A percentile compares a stretch with the other conserved stretches of the same genome.
phyloP scores from a whole-genome alignment of 148 eudicot species.

The Nepenthes gracilis region DNA sequence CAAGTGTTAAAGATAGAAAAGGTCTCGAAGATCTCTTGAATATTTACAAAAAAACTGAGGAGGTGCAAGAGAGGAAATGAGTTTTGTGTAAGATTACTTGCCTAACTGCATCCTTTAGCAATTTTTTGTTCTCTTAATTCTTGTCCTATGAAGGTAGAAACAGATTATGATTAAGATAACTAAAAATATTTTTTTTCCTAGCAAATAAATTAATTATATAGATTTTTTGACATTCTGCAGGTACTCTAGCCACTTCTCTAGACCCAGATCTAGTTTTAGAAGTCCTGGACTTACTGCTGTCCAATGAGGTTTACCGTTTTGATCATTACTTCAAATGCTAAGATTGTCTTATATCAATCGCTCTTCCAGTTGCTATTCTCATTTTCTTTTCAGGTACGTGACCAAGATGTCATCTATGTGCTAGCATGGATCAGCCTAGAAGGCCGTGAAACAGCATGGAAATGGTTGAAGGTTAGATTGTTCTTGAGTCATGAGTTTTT shows the following conservation, averaged over 20 bases:
- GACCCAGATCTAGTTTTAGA: not conserved
- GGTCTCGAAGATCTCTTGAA: constrained; percentile 20
- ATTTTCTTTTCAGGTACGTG: not conserved
- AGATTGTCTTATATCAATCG: not conserved
- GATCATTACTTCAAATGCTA: not conserved
- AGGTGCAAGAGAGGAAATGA: constrained; percentile 19
- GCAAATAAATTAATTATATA: not conserved
- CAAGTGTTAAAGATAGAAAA: constrained; percentile 10
- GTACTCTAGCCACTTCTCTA: not conserved
- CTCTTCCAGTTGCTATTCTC: not conserved
- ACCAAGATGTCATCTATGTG: constrained; percentile 5
- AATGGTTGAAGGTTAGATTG: constrained; percentile 5
- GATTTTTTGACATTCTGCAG: not conserved
- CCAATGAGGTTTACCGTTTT: not conserved
- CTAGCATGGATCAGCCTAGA: not conserved
- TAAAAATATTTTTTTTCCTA: not conserved
- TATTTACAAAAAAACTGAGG: constrained; percentile 14
- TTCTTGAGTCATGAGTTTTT: not conserved
- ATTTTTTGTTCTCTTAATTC: not conserved
- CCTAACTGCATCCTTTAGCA: not conserved
- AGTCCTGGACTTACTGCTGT: not conserved
- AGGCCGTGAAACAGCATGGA: constrained; percentile 7
- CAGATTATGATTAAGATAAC: not conserved
- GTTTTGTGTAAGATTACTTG: constrained; percentile 16
- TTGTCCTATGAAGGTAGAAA: not conserved